Base-by-base conservation (phyloP, 1,284 basidiomycete species). In the Ceratobasidium sp. region DNA sequence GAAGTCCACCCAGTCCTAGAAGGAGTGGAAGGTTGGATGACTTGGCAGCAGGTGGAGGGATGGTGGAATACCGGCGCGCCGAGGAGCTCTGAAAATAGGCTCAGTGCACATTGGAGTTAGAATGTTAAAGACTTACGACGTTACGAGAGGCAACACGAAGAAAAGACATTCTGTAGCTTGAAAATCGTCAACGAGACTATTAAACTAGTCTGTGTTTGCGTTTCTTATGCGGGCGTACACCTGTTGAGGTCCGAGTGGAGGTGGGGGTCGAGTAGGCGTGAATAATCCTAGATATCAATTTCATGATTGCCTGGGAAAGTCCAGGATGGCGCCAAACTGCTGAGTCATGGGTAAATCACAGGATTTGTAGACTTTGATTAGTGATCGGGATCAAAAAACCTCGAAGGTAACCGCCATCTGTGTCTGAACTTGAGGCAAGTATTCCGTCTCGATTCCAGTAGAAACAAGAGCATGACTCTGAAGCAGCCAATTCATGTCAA, bases 11-110 rank as follows among this genome's bases (percentile, higher is more conserved):
- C 5, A 79, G 57, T 17, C 77, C 62, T 15, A 81, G 52, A 23
- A 78, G 80, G 44, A 82, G 67, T 2, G 79, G 67, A 15, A 73
- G 54, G 54, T 81, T 82, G 46, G 78, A 77, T 1, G 79, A 79
- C 33, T 79, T 78, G 33, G 77, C 50, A 62, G 42, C 40, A 1
- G 74, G 46, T 15, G 78, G 76, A 38, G 80, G 77, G 15, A 59
- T 69, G 17, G 80, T 81, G n/a, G 79, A 80, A 64, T 81, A 80
- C n/a, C 78, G 79, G 44, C 79, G 74, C 10, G 71, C 71, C 44
- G 71, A 74, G 48, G 46, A 40, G 9, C 59, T 74, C 71, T 74
- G 10, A 38, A 9, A 1, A 17, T 4, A 40, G 50, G 59, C 33
- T 54, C 6, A 74, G 48, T n/a, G 59, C n/a, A 64, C 20, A 40